Evolutionary conservation across 2,329 filamentous ascomycete genomes (phyloP).

Genomic region (Claviceps maximensis): DNA sequence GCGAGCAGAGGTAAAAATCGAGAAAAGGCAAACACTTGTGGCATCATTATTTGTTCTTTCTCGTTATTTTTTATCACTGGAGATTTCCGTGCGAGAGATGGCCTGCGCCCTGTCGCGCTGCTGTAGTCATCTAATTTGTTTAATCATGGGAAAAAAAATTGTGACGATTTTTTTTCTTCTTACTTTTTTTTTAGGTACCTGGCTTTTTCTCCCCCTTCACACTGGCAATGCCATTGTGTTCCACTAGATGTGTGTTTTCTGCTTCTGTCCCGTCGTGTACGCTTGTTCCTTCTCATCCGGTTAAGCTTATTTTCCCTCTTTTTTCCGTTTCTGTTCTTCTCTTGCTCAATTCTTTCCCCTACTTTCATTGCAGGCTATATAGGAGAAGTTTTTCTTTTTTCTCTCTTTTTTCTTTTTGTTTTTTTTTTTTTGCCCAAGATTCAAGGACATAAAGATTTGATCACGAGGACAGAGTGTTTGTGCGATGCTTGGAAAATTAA

Average conservation of each 20-base stretch:
- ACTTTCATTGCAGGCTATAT: not conserved
- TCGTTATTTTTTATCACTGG: conserved; percentile 7
- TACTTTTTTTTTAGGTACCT: conserved; percentile 1
- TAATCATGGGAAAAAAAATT: conserved; percentile 32
- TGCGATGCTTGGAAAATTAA: not conserved
- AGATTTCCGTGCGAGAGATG: conserved; percentile 9
- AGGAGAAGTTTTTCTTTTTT: not conserved
- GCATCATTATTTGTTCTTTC: conserved; percentile 11
- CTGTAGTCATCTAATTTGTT: conserved; percentile 37
- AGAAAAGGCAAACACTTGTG: conserved; percentile 9
- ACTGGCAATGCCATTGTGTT: not conserved
- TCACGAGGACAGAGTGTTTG: not conserved
- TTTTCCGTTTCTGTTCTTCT: not conserved
- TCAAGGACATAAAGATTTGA: not conserved
- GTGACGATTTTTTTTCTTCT: conserved; percentile 11
- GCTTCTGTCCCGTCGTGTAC: not conserved
- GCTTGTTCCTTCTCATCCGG: not conserved
- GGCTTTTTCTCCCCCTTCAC: not conserved
- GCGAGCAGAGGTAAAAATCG: not conserved
- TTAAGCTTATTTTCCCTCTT: not conserved
- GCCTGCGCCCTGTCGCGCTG: conserved; percentile 12
- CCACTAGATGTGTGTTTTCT: not conserved
- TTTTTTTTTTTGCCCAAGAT: not conserved
- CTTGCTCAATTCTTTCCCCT: conserved; percentile 2
- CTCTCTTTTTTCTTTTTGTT: not conserved